These are phyloP conservation scores for Solioccasus polychromus DNA, from an alignment of 768 basidiomycete species.

Conservation along the genomic window DNA sequence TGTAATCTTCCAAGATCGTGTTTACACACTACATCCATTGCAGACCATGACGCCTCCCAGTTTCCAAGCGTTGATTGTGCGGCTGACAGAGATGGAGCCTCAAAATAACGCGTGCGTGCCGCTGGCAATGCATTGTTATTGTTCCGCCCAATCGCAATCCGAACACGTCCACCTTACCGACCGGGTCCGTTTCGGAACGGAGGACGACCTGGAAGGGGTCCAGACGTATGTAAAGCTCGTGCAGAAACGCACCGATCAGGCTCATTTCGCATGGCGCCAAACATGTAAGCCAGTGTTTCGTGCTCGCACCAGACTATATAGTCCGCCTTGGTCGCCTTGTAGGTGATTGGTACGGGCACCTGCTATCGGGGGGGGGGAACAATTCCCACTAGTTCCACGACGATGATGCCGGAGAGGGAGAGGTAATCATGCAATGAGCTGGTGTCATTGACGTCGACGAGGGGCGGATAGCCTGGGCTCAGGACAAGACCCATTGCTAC, in stretches of 20 bases:
- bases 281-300: slow-evolving; percentile 25
- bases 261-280: slow-evolving; percentile 31
- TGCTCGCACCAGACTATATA: slow-evolving; percentile 24
- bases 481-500: slow-evolving; percentile 17
- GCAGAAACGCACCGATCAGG: slow-evolving; percentile 27
- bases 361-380: too few species aligned
- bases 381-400: slow-evolving; percentile 19
- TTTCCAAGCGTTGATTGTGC: neutral
- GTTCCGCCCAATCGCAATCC: too few species aligned
- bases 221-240: slow-evolving; percentile 29
- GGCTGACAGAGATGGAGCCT: too few species aligned
- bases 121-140: slow-evolving; percentile 6
- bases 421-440: slow-evolving; percentile 16
- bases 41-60: slow-evolving; percentile 17
- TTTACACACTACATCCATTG: slow-evolving; percentile 20
- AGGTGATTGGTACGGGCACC: slow-evolving; percentile 4
- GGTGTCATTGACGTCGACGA: neutral
- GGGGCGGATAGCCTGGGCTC: slow-evolving; percentile 9
- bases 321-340: slow-evolving; percentile 10
- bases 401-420: slow-evolving; percentile 18
- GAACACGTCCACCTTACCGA: slow-evolving; percentile 20
- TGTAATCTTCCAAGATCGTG: too few species aligned
- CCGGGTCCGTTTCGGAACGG: slow-evolving; percentile 28
- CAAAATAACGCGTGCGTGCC: slow-evolving; percentile 18
- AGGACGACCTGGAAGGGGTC: slow-evolving; percentile 32